phyloP scores from a whole-genome alignment of 352 stramenopile species.

The Plasmopara viticola region DNA sequence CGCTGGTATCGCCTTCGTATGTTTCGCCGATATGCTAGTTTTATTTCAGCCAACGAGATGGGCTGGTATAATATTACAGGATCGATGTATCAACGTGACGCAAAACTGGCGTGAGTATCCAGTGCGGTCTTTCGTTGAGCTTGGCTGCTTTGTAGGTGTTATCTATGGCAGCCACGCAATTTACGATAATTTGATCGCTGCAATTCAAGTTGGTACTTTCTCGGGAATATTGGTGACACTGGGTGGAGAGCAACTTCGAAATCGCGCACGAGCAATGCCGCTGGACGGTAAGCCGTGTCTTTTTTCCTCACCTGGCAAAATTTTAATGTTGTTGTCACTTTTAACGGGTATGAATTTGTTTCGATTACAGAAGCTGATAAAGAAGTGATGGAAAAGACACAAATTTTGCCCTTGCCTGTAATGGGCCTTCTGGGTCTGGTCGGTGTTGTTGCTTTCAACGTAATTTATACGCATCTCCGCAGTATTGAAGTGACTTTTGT shows the following conservation, averaged over 20 bases:
- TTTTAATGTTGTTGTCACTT: not conserved
- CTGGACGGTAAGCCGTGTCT: constrained; percentile 28
- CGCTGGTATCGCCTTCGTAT: constrained; percentile 79
- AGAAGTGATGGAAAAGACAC: constrained; percentile 43
- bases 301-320: not conserved
- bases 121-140: constrained; percentile 78
- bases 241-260: constrained; percentile 70
- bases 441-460: constrained; percentile 79
- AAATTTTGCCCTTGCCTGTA: constrained; percentile 75
- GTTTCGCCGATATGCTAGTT: constrained; percentile 62
- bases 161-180: constrained; percentile 86
- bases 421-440: constrained; percentile 73
- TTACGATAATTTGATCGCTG: constrained; percentile 69
- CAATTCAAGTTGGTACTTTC: constrained; percentile 75
- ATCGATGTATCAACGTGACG: constrained; percentile 67
- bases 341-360: not conserved
- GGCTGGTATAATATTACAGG: constrained; percentile 79
- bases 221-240: constrained; percentile 78
- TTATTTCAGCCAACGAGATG: constrained; percentile 52
- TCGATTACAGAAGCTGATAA: constrained; percentile 30
- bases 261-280: constrained; percentile 36
- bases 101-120: constrained; percentile 72
- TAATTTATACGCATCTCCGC: constrained; percentile 78
- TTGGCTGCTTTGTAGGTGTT: constrained; percentile 80
- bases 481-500: constrained; percentile 81